Conservation (phyloP, 148 eudicot species). For the Silene latifolia region DNA sequence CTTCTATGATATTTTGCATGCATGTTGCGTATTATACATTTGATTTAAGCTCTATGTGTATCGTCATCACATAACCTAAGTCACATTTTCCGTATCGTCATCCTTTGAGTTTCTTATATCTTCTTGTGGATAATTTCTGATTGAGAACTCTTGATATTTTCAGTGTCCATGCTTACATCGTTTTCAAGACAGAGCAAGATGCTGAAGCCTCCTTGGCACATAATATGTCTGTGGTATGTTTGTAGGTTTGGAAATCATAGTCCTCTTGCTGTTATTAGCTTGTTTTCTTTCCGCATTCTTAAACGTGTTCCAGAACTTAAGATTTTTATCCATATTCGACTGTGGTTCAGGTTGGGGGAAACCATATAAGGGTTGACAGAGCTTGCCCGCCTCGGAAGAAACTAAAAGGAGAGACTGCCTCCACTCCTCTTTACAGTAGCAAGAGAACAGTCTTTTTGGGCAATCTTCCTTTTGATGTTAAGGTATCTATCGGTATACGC, state of each 20-base stretch:
- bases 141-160: constrained; percentile 16
- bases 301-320: not conserved
- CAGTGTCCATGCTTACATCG: constrained; percentile 90
- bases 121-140: constrained; percentile 2
- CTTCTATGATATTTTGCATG: too few relatives aligned
- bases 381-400: constrained; percentile 99
- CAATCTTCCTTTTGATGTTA: constrained; percentile 96
- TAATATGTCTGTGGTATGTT: constrained; percentile 88
- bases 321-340: not conserved
- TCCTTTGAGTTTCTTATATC: not conserved
- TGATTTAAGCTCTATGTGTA: too few relatives aligned
- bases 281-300: not conserved
- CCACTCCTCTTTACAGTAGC: constrained; percentile 56
- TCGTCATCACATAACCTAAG: not conserved
- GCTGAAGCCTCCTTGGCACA: constrained; percentile 82
- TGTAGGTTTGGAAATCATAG: not conserved
- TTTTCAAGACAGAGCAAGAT: constrained; percentile 74
- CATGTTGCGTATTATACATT: too few relatives aligned
- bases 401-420: constrained; percentile 64
- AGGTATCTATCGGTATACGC: constrained; percentile 39
- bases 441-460: constrained; percentile 85
- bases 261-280: not conserved
- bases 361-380: constrained; percentile 92
- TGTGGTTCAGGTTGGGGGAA: constrained; percentile 68
- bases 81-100: not conserved